Conservation (phyloP, 495 filamentous ascomycete species). For the Wilcoxina mikolae region DNA sequence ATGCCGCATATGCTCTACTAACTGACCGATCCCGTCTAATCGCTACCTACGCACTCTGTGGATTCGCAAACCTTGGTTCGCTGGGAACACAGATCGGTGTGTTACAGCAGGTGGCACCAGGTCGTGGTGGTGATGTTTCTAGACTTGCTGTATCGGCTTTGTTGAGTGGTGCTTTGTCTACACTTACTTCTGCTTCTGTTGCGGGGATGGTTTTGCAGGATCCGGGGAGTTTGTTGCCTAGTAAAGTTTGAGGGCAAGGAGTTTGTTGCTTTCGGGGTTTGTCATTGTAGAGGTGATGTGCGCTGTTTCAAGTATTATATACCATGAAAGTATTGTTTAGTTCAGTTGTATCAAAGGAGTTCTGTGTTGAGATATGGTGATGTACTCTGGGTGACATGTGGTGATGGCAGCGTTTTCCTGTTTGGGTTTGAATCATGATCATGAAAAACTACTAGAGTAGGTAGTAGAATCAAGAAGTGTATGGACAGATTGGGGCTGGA, state of each 20-base stretch:
- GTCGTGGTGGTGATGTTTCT: constrained; percentile 57
- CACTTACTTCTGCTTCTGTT: constrained; percentile 65
- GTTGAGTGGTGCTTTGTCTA: constrained; percentile 61
- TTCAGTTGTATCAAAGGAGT: no score
- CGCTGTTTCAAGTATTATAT: no score
- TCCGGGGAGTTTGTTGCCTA: constrained; percentile 5
- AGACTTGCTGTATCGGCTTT: constrained; percentile 63
- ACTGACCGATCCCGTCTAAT: constrained; percentile 56
- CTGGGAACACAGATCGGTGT: constrained; percentile 39
- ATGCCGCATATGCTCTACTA: constrained; percentile 35
- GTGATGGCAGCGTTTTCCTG: no score
- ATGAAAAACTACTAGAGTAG: no score
- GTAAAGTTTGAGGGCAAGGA: not conserved
- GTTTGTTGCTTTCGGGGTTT: no score
- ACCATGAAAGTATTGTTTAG: no score
- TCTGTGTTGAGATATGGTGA: no score
- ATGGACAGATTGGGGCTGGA: no score
- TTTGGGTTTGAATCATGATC: no score
- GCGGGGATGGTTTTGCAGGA: constrained; percentile 60
- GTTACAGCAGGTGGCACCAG: constrained; percentile 61
- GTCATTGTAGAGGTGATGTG: no score
- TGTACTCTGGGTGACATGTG: no score
- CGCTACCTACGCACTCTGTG: constrained; percentile 54
- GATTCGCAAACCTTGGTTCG: constrained; percentile 27
- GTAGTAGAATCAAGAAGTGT: no score